A percentile compares a stretch with the other conserved stretches of the same genome.
Evolutionary conservation across 2,329 filamentous ascomycete genomes (phyloP).

Genomic region (Fusarium mangiferae): DNA sequence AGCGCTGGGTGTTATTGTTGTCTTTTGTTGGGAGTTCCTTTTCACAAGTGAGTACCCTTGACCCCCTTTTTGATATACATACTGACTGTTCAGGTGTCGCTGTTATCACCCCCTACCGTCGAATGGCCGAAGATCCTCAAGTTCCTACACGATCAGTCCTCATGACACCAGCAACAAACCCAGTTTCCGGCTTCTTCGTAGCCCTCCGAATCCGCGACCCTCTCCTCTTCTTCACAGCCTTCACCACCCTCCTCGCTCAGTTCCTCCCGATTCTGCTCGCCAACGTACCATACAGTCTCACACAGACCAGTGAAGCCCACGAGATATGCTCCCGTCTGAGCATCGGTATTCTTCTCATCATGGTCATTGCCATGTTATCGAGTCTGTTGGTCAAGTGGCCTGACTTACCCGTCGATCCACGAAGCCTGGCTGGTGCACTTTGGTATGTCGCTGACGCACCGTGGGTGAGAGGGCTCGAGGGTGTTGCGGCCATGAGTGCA

Average conservation of each 20-base stretch:
- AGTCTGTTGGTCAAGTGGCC: slow-evolving; percentile 56
- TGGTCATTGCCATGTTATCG: slow-evolving; percentile 52
- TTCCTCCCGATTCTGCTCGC: slow-evolving; percentile 59
- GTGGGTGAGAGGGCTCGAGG: slow-evolving; percentile 29
- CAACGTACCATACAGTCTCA: slow-evolving; percentile 59
- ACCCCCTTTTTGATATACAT: fast-evolving
- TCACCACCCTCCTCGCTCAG: slow-evolving; percentile 57
- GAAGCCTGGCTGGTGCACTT: slow-evolving; percentile 56
- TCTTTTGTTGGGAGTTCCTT: slow-evolving; percentile 54
- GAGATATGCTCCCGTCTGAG: slow-evolving; percentile 54
- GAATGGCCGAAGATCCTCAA: slow-evolving; percentile 50
- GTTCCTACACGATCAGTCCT: slow-evolving; percentile 51
- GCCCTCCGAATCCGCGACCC: slow-evolving; percentile 45
- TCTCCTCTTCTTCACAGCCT: slow-evolving; percentile 53
- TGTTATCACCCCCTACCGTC: slow-evolving; percentile 55
- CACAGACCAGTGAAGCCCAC: slow-evolving; percentile 52
- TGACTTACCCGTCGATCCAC: slow-evolving; percentile 57
- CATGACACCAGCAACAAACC: slow-evolving; percentile 55
- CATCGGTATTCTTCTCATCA: slow-evolving; percentile 52
- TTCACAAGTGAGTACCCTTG: slow-evolving; percentile 49
- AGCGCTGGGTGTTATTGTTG: slow-evolving; percentile 52
- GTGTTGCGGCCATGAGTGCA: slow-evolving; percentile 28
- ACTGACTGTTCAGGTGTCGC: slow-evolving; percentile 48
- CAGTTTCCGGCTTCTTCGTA: slow-evolving; percentile 54
- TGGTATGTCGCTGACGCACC: slow-evolving; percentile 50